Conservation (phyloP, 2,329 filamentous ascomycete genomes). For the Amesomyces nigricolor region DNA sequence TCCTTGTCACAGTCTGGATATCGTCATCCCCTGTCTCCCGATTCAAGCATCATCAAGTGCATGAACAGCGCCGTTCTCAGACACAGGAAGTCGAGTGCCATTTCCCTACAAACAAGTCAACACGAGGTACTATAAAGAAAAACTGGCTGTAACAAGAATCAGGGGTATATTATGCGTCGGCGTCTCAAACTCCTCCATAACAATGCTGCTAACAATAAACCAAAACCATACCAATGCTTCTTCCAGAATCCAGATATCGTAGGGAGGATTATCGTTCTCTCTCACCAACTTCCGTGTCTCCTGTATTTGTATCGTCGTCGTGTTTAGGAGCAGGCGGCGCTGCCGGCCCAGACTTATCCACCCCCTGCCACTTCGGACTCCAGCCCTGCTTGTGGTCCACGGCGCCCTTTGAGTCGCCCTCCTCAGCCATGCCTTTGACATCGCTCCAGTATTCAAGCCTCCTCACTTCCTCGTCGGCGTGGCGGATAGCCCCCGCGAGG, state of each 20-base stretch:
- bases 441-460: slow-evolving; percentile 86
- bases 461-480: slow-evolving; percentile 74
- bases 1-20: too few relatives aligned
- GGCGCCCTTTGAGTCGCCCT: slow-evolving; percentile 42
- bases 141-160: not conserved
- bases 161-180: not conserved
- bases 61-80: too few relatives aligned
- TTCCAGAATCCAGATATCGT: not conserved
- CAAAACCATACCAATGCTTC: not conserved
- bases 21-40: too few relatives aligned
- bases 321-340: slow-evolving; percentile 28
- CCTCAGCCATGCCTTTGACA: slow-evolving; percentile 61
- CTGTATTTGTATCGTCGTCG: not conserved
- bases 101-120: too few relatives aligned
- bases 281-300: not conserved
- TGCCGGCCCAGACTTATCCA: slow-evolving; percentile 49
- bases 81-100: too few relatives aligned
- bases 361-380: slow-evolving; percentile 44
- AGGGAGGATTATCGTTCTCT: not conserved
- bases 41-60: too few relatives aligned
- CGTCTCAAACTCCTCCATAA: not conserved
- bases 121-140: too few relatives aligned
- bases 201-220: not conserved
- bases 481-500: slow-evolving; percentile 66
- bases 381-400: slow-evolving; percentile 40